These are phyloP conservation scores for Pleurotus giganteus DNA, from an alignment of 768 basidiomycete species.

Conservation along the genomic window DNA sequence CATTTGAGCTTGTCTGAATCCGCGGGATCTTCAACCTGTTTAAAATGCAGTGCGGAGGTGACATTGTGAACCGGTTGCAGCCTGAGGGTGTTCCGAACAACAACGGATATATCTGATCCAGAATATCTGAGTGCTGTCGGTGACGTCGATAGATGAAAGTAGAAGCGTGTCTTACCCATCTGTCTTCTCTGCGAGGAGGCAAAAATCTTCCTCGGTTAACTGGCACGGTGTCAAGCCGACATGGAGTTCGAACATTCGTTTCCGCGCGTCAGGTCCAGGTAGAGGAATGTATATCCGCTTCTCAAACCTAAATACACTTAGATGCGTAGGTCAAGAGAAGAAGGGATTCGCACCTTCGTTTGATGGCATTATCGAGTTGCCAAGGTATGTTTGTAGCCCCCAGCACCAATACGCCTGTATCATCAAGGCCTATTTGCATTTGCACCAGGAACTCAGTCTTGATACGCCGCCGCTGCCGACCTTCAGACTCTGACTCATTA, in stretches of 20 bases:
- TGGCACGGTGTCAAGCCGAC: constrained; percentile 91
- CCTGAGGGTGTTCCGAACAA: constrained; percentile 95
- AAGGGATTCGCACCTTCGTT: constrained; percentile 61
- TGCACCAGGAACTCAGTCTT: constrained; percentile 98
- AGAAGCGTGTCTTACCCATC: constrained; percentile 48
- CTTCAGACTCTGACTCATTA: constrained; percentile 96
- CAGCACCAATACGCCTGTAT: constrained; percentile 92
- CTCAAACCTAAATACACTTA: constrained; percentile 64
- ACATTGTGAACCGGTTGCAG: constrained; percentile 99
- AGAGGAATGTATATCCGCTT: constrained; percentile 98
- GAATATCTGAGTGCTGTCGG: constrained; percentile 49
- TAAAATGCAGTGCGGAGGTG: constrained; percentile 93
- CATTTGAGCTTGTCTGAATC: constrained; percentile 46
- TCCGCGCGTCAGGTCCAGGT: constrained; percentile 87
- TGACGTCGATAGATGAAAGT: not conserved
- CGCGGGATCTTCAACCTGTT: constrained; percentile 39
- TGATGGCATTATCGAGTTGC: constrained; percentile 97
- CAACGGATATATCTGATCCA: constrained; percentile 91
- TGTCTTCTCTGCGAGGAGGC: constrained; percentile 77
- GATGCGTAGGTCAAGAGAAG: not conserved
- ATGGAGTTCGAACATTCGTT: constrained; percentile 96
- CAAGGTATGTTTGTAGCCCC: constrained; percentile 99
- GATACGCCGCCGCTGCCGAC: constrained; percentile 91
- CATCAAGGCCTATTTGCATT: constrained; percentile 98
- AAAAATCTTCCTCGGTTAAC: constrained; percentile 75